These are phyloP conservation scores for Macroventuria anomochaeta DNA, from an alignment of 2,329 filamentous ascomycete genomes.

Conservation along the genomic window DNA sequence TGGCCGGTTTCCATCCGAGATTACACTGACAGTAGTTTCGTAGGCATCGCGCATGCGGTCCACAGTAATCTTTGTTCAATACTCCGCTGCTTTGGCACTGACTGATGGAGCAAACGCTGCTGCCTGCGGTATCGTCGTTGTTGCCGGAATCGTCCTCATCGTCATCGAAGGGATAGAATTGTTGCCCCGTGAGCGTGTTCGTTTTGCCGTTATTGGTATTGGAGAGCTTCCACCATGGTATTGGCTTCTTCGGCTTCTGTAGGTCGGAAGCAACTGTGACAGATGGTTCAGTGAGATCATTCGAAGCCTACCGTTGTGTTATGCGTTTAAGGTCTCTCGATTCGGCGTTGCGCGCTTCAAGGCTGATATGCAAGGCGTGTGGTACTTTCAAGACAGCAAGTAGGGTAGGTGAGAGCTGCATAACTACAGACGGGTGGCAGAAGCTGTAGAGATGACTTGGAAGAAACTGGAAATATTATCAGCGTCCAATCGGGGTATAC, in stretches of 20 bases:
- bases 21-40: constrained; percentile 3
- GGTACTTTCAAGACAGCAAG: not conserved
- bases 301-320: not conserved
- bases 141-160: not conserved
- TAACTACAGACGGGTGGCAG: too few relatives aligned
- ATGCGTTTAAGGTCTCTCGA: not conserved
- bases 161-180: constrained; percentile 5
- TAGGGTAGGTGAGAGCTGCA: not conserved
- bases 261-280: not conserved
- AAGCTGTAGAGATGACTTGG: not conserved
- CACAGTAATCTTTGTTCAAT: not conserved
- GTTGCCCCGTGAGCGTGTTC: constrained; percentile 13
- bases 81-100: constrained; percentile 3
- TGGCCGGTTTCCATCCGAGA: constrained; percentile 7
- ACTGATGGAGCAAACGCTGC: not conserved
- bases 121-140: not conserved
- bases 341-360: too few relatives aligned
- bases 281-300: not conserved
- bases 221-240: constrained; percentile 12
- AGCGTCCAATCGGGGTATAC: not conserved
- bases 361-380: not conserved
- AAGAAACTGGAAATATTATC: not conserved
- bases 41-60: constrained; percentile 8
- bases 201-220: constrained; percentile 8
- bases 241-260: not conserved